Conservation (phyloP, 2,329 filamentous ascomycete genomes). For the Paraconiothyrium sp. region DNA sequence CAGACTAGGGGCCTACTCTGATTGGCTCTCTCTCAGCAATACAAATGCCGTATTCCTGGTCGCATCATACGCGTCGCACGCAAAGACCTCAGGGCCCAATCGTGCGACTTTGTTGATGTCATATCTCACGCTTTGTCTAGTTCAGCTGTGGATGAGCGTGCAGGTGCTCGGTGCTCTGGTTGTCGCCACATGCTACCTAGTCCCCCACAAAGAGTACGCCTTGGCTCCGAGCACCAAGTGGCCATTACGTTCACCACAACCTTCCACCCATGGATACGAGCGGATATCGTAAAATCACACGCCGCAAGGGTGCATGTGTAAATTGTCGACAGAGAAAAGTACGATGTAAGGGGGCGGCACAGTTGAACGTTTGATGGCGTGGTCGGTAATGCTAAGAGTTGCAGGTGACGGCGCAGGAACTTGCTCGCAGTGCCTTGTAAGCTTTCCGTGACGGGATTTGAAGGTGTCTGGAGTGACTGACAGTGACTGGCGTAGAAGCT, state of each 20-base stretch:
- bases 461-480: neutral
- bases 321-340: conserved; percentile 7
- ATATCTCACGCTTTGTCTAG: neutral
- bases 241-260: neutral
- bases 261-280: conserved; percentile 1
- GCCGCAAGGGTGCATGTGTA: conserved; percentile 3
- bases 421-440: conserved; percentile 4
- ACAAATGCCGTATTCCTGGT: neutral
- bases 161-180: neutral
- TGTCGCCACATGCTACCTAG: neutral
- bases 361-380: neutral
- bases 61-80: neutral
- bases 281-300: conserved; percentile 8
- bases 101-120: conserved; percentile 1
- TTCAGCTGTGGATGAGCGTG: neutral
- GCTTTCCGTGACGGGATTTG: neutral
- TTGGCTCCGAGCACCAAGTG: neutral
- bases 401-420: conserved; percentile 1
- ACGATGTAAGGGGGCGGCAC: conserved; percentile 3
- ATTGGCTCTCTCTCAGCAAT: neutral
- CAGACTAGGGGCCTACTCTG: neutral
- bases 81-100: neutral
- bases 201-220: neutral
- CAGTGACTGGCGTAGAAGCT: neutral
- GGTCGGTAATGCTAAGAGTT: neutral